phyloP scores from a whole-genome alignment of 495 filamentous ascomycete species.

The Penicillium cataractarum region DNA sequence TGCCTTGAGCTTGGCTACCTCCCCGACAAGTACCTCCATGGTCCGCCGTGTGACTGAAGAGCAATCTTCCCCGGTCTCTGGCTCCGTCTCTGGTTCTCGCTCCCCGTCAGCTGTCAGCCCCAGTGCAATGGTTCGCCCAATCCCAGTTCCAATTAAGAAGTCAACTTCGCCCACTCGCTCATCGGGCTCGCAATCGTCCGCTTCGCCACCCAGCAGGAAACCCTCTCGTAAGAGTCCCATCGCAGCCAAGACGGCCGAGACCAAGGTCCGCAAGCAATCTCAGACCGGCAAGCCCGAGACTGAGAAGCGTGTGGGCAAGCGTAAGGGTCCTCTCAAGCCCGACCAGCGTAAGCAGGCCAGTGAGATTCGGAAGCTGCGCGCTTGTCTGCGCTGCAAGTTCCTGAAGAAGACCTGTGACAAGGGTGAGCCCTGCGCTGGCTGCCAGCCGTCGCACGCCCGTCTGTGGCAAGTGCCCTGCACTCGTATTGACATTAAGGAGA shows the following conservation, averaged over 20 bases:
- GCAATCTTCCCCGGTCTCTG: slow-evolving; percentile 35
- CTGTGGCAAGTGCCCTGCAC: slow-evolving; percentile 96
- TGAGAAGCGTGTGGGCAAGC: slow-evolving; percentile 87
- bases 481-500: slow-evolving; percentile 95
- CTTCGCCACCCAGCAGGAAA: slow-evolving; percentile 68
- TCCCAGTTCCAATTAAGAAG: slow-evolving; percentile 70
- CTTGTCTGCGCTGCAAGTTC: slow-evolving; percentile 95
- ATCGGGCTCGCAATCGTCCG: slow-evolving; percentile 62
- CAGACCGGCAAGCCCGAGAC: slow-evolving; percentile 76
- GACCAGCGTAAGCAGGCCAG: slow-evolving; percentile 93
- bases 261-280: slow-evolving; percentile 73
- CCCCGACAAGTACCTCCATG: slow-evolving; percentile 44
- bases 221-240: slow-evolving; percentile 72
- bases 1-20: slow-evolving; percentile 31
- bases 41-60: slow-evolving; percentile 36
- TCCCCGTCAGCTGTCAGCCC: slow-evolving; percentile 66
- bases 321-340: slow-evolving; percentile 84
- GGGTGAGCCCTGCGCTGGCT: slow-evolving; percentile 89
- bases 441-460: slow-evolving; percentile 88
- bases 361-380: slow-evolving; percentile 89
- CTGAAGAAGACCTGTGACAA: slow-evolving; percentile 97
- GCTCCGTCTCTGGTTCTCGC: slow-evolving; percentile 45
- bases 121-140: slow-evolving; percentile 61
- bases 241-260: slow-evolving; percentile 76
- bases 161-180: slow-evolving; percentile 61